Percentiles rank a stretch among this genome's conserved stretches.
Conservation (phyloP, 305 asterid species). For the Solanum chacoense region DNA sequence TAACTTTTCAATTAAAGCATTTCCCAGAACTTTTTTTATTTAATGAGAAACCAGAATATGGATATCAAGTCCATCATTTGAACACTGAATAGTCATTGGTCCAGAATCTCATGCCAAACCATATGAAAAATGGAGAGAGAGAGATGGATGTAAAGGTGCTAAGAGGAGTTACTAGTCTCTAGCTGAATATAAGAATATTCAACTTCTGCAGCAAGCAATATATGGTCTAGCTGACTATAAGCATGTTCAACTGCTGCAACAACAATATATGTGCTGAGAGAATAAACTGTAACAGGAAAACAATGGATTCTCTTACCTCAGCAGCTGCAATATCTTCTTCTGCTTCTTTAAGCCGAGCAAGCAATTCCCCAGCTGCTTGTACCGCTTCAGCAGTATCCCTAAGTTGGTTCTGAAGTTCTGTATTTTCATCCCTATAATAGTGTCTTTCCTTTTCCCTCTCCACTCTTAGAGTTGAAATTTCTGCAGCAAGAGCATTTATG, state of each 20-base stretch:
- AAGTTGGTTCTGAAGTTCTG: conserved; percentile 84
- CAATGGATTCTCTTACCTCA: conserved; percentile 46
- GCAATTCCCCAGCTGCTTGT: conserved; percentile 96
- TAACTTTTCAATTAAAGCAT: neutral
- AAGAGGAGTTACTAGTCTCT: neutral
- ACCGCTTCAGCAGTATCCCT: conserved; percentile 99
- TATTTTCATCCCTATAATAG: conserved; percentile 71
- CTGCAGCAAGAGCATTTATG: conserved; percentile 84
- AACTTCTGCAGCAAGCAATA: neutral
- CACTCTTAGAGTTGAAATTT: conserved; percentile 65
- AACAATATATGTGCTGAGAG: neutral
- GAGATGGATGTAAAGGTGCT: neutral
- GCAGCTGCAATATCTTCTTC: conserved; percentile 78
- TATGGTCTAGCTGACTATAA: neutral
- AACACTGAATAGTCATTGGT: neutral
- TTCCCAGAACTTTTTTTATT: neutral
- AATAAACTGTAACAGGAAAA: conserved; percentile 4
- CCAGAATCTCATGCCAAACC: neutral
- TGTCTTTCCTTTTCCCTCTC: conserved; percentile 84
- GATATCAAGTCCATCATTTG: neutral
- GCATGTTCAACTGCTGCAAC: neutral
- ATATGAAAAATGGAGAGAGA: neutral
- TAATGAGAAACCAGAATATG: neutral
- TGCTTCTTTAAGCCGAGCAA: conserved; percentile 88
- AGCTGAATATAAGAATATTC: neutral